phyloP scores from a whole-genome alignment of 2,329 filamentous ascomycete genomes.

The Helotiales sp. region DNA sequence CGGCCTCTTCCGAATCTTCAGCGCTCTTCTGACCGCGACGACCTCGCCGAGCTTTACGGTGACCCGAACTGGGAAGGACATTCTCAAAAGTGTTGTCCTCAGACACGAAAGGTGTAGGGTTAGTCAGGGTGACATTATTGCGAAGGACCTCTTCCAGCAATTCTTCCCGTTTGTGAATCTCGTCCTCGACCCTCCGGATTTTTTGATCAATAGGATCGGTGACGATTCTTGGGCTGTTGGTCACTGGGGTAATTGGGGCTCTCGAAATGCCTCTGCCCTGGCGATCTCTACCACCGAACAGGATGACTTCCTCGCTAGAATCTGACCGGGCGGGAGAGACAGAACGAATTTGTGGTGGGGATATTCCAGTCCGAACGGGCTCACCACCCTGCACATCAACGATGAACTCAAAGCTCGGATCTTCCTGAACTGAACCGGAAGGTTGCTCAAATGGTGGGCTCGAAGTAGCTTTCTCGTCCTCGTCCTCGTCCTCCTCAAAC shows the following conservation, averaged over 20 bases:
- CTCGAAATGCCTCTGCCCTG: slow-evolving; percentile 13
- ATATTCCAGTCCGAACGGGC: slow-evolving; percentile 32
- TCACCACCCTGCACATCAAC: slow-evolving; percentile 37
- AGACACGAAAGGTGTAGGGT: neutral
- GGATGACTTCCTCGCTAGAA: slow-evolving; percentile 72
- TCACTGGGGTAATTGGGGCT: neutral
- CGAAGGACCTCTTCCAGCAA: slow-evolving; percentile 31
- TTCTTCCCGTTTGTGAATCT: slow-evolving; percentile 28
- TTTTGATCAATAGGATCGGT: slow-evolving; percentile 26
- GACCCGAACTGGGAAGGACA: slow-evolving; percentile 5
- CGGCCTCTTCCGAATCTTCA: slow-evolving; percentile 18
- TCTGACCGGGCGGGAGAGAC: slow-evolving; percentile 45
- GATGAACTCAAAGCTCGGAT: slow-evolving; percentile 30
- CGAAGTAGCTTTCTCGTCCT: neutral
- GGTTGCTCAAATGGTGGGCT: neutral
- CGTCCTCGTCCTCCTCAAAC: slow-evolving; percentile 4
- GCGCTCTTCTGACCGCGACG: slow-evolving; percentile 5
- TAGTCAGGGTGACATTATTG: neutral
- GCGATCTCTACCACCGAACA: slow-evolving; percentile 58
- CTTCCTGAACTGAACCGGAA: neutral
- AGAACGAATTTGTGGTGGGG: slow-evolving; percentile 32
- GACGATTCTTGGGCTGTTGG: neutral
- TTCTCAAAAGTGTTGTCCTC: slow-evolving; percentile 4
- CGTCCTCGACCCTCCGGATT: slow-evolving; percentile 32
- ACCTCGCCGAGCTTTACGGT: slow-evolving; percentile 3